These are phyloP conservation scores for Aureobasidium uvarum DNA, from an alignment of 2,329 filamentous ascomycete genomes.

Conservation along the genomic window DNA sequence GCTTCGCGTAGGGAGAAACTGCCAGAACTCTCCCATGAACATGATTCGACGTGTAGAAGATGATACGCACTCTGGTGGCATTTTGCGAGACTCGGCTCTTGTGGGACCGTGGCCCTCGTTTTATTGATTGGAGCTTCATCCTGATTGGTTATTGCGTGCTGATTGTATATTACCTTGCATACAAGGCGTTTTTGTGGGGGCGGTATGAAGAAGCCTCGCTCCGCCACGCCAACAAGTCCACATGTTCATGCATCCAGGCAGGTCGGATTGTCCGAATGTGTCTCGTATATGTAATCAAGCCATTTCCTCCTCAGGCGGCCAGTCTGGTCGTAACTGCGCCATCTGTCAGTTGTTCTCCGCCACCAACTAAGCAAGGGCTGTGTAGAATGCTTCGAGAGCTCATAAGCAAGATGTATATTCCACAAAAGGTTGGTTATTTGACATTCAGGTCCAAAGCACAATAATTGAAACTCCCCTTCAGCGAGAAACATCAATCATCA, in stretches of 20 bases:
- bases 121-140: neutral
- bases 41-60: too few species aligned
- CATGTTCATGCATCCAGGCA: neutral
- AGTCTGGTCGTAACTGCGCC: neutral
- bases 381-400: constrained; percentile 12
- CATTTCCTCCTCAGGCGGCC: constrained; percentile 6
- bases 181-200: constrained; percentile 5
- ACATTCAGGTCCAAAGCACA: neutral
- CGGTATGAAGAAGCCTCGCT: neutral
- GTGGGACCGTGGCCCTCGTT: neutral
- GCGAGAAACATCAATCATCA: constrained; percentile 1
- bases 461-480: neutral
- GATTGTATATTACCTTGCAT: constrained; percentile 5
- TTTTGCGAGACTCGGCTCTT: neutral
- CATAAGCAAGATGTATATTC: constrained; percentile 19
- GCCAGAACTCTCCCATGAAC: neutral
- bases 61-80: neutral
- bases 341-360: neutral
- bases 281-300: constrained; percentile 8
- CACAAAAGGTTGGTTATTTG: constrained; percentile 5
- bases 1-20: too few species aligned
- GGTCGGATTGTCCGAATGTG: neutral
- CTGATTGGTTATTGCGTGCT: neutral
- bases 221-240: neutral
- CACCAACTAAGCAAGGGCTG: constrained; percentile 8